A percentile compares a stretch with the other conserved stretches of the same genome.
Conservation (phyloP, 2,329 filamentous ascomycete species). For the Coniochaeta hoffmannii region DNA sequence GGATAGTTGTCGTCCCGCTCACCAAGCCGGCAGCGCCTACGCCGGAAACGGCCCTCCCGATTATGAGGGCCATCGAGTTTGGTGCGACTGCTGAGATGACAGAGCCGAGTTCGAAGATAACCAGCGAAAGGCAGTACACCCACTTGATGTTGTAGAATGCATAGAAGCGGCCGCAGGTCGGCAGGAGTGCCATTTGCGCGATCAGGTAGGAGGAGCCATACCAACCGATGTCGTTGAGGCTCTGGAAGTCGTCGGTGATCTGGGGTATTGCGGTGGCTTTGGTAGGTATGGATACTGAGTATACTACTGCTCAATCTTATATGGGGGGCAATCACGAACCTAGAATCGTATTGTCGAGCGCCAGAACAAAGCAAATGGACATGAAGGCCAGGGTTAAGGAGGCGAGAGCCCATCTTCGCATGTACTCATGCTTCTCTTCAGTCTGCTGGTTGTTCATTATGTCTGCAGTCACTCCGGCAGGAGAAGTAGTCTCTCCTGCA, state of each 20-base stretch:
- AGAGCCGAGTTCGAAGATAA: not conserved
- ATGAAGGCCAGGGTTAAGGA: not conserved
- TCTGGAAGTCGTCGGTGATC: not conserved
- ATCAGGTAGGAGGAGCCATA: not conserved
- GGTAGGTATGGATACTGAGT: too few relatives aligned
- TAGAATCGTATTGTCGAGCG: not conserved
- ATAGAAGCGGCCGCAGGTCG: not conserved
- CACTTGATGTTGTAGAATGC: not conserved
- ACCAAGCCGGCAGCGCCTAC: conserved; percentile 7
- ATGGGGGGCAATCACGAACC: not conserved
- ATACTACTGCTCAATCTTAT: too few relatives aligned
- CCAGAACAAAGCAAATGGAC: not conserved
- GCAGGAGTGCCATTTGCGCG: not conserved
- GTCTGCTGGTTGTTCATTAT: too few relatives aligned
- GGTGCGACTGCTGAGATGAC: not conserved
- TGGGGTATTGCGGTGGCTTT: not conserved
- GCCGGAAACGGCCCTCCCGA: not conserved
- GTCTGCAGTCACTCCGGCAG: too few relatives aligned
- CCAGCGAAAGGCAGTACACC: not conserved
- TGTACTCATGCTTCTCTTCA: too few relatives aligned
- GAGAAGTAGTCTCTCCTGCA: too few relatives aligned
- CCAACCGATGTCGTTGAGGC: not conserved
- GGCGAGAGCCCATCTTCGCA: too few relatives aligned
- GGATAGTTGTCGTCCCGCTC: not conserved
- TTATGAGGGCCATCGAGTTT: not conserved